These are phyloP conservation scores for Kluyveromyces starmeri DNA, from an alignment of 805 yeast genomes.

Conservation along the genomic window DNA sequence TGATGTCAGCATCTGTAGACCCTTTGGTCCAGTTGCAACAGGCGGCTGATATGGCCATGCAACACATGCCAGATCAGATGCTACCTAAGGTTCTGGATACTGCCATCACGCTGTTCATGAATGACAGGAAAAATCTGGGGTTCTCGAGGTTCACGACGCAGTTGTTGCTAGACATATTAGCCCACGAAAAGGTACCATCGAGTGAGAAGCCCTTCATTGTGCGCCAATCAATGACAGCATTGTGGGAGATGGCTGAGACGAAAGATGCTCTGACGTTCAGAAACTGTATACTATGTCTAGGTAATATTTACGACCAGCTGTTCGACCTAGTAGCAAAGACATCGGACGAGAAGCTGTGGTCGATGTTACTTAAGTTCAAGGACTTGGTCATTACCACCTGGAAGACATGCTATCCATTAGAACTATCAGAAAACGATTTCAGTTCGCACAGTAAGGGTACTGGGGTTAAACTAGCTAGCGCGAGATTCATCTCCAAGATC, in stretches of 20 bases:
- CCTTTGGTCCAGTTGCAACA: slow-evolving; percentile 22
- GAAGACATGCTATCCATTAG: slow-evolving; percentile 47
- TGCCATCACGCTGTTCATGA: slow-evolving; percentile 15
- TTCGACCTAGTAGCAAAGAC: slow-evolving; percentile 38
- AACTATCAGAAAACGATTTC: slow-evolving; percentile 28
- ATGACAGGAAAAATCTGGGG: slow-evolving; percentile 9
- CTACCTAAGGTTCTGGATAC: slow-evolving; percentile 28
- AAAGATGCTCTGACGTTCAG: slow-evolving; percentile 29
- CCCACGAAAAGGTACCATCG: slow-evolving; percentile 14
- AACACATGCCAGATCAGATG: slow-evolving; percentile 22
- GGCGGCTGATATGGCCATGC: slow-evolving; percentile 26
- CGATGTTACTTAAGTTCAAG: slow-evolving; percentile 46
- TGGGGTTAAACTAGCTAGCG: slow-evolving; percentile 57
- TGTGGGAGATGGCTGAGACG: slow-evolving; percentile 21
- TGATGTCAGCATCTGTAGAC: slow-evolving; percentile 5
- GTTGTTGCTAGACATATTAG: slow-evolving; percentile 19
- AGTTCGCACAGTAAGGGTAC: slow-evolving; percentile 42
- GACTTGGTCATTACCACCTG: slow-evolving; percentile 50
- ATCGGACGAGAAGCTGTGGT: slow-evolving; percentile 42
- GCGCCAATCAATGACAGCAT: slow-evolving; percentile 19
- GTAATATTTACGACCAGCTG: slow-evolving; percentile 38
- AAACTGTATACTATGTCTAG: slow-evolving; percentile 32
- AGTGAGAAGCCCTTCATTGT: slow-evolving; percentile 28
- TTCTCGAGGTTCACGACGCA: slow-evolving; percentile 16
- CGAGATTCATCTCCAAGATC: slow-evolving; percentile 59